Base-by-base conservation (phyloP, 192 early-diverging fungal species). In the Linnemannia hyalina region DNA sequence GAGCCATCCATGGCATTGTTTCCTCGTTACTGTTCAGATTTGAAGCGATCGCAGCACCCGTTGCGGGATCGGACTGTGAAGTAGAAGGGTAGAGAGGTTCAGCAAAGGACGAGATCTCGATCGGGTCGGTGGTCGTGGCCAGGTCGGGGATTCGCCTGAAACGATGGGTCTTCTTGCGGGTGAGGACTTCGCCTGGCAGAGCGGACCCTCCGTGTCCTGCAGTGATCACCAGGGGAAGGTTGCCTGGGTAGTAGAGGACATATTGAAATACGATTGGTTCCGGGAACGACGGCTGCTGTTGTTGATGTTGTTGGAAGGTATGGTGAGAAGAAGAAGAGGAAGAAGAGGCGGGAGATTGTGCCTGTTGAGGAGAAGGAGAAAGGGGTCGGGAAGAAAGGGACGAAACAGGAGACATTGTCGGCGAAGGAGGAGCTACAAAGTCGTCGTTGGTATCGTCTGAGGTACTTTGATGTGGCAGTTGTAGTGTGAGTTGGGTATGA, bases 161-260 rank as follows among this genome's bases (percentile, higher is more conserved):
- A 6, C 42, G 74, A 36, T 85, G 83, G 15, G 83, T 85, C 47
- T 74, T 73, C 5, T 42, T 72, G 36, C 57, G 73, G 26, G 22
- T 40, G 22, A 76, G 70, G 22, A 52, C 41, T 23, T 74, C 13
- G 44, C 78, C 83, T 26, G 83, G 78, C 10, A 1, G 23, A 1
- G 42, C 6, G 9, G 74, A 73, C 11, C 83, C 83, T 6, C 83
- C 83, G 55, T 85, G 83, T 10, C 83, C 83, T 0, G 83, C 78
- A 6, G 83, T 85, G 70, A 80, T 73, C 72, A 85, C 75, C 35
- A 85, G 63, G 4, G 83, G 78, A 15, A 85, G 73, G 68, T 85
- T 85, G 0, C 83, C 83, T 15, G 83, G 83, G 40, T 85, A 85
- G 36, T 85, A 85, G 35, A 85, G 68, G 6, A 79, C 80, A 79